Evolutionary conservation across 176 grass and related monocot genomes (phyloP).

Genomic region (Ampelocalamus luodianensis): DNA sequence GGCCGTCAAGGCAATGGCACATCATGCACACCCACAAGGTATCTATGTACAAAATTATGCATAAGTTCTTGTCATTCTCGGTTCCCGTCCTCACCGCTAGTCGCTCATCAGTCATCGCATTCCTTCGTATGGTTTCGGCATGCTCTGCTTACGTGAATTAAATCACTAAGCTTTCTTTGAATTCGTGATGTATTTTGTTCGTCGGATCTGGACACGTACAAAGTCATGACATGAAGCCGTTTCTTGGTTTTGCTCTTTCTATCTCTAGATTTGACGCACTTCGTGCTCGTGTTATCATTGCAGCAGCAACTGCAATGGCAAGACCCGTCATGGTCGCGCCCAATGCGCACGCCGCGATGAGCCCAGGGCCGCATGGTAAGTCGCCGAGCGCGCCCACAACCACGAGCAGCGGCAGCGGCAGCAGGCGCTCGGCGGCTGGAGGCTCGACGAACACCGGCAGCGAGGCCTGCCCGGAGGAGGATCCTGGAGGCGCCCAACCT

Average conservation of each 20-base stretch:
- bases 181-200: not conserved
- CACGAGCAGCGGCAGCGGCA: conserved; percentile 25
- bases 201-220: not conserved
- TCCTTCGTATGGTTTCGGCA: not conserved
- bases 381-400: conserved; percentile 31
- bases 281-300: not conserved
- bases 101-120: not conserved
- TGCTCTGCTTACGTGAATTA: not conserved
- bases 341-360: not conserved
- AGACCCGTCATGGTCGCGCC: conserved; percentile 23
- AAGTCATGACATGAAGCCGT: not conserved
- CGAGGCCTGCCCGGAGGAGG: conserved; percentile 32
- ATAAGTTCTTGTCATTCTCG: conserved; percentile 14
- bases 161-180: not conserved
- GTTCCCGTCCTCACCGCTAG: not conserved
- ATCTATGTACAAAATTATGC: not conserved
- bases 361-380: not conserved
- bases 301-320: not conserved
- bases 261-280: not conserved
- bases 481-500: conserved; percentile 75
- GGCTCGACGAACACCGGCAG: not conserved
- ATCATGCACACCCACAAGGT: conserved; percentile 35
- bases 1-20: not conserved
- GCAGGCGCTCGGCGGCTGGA: not conserved
- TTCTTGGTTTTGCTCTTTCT: not conserved